phyloP scores from a whole-genome alignment of 2,329 filamentous ascomycete species.

The Penicillium rolfsii region DNA sequence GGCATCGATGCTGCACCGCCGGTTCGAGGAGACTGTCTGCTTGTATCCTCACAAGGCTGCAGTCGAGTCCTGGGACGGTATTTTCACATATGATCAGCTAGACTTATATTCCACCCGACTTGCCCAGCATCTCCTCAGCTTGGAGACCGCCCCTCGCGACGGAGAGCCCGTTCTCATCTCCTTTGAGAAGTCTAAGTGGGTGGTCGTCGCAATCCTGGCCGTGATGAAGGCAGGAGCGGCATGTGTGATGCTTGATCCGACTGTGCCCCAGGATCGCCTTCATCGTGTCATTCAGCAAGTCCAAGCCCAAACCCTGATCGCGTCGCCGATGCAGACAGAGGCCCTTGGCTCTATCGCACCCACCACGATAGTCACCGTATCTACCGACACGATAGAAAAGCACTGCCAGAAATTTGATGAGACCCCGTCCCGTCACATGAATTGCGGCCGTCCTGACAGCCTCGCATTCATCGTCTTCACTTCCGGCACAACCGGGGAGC shows the following conservation, averaged over 20 bases:
- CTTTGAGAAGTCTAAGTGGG: constrained; percentile 5
- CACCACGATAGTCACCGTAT: no score
- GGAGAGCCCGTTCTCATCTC: not conserved
- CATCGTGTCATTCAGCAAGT: not conserved
- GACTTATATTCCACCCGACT: not conserved
- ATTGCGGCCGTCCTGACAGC: not conserved
- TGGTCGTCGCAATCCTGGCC: constrained; percentile 2
- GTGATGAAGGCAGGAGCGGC: constrained; percentile 3
- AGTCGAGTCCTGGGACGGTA: constrained; percentile 7
- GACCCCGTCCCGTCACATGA: no score
- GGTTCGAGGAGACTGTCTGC: not conserved
- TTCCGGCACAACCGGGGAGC: constrained; percentile 1
- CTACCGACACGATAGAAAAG: no score
- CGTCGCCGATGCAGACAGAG: no score
- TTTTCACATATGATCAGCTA: constrained; percentile 1
- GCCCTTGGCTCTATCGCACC: no score
- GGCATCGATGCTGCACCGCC: not conserved
- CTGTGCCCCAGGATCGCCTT: not conserved
- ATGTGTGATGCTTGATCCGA: constrained; percentile 4
- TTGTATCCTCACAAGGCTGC: not conserved
- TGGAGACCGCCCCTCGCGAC: not conserved
- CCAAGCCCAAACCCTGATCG: no score
- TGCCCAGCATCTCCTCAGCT: not conserved
- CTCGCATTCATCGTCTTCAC: not conserved
- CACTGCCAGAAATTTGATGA: no score